phyloP scores from a whole-genome alignment of 1,139 yeast species.

The Hemisphaericaspora xylofermentans region DNA sequence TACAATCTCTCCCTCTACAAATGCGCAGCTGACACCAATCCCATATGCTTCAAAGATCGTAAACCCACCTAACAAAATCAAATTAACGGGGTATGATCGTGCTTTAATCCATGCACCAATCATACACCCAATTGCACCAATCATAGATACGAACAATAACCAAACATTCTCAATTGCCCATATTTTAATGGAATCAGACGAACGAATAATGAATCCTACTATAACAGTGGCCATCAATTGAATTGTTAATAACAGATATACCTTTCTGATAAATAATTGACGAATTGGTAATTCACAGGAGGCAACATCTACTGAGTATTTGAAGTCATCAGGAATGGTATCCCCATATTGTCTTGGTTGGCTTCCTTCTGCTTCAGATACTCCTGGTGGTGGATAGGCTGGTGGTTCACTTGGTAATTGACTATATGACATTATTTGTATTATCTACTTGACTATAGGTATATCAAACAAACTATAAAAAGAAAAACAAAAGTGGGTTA shows the following conservation, averaged over 20 bases:
- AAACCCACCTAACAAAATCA: conserved; percentile 60
- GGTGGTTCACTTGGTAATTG: conserved; percentile 23
- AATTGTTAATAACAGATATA: conserved; percentile 65
- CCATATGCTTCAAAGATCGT: conserved; percentile 75
- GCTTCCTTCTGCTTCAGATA: conserved; percentile 9
- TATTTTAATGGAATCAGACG: conserved; percentile 44
- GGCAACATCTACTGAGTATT: conserved; percentile 74
- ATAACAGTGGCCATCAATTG: conserved; percentile 65
- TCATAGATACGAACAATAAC: conserved; percentile 55
- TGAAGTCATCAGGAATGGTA: conserved; percentile 74
- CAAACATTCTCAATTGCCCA: conserved; percentile 66
- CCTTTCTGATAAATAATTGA: conserved; percentile 75
- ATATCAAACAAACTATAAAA: neutral
- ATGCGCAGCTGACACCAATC: conserved; percentile 65
- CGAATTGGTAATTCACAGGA: conserved; percentile 76
- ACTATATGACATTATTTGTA: conserved; percentile 3
- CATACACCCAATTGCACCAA: conserved; percentile 63
- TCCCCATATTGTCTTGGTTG: conserved; percentile 34
- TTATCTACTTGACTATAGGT: neutral
- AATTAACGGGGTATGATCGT: conserved; percentile 60
- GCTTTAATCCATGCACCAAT: conserved; percentile 60
- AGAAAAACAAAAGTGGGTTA: neutral
- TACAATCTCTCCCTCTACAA: conserved; percentile 63
- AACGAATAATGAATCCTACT: conserved; percentile 56
- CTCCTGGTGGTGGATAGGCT: conserved; percentile 16